Conservation (phyloP, 345 rosid species). For the Moricandia moricandioides region DNA sequence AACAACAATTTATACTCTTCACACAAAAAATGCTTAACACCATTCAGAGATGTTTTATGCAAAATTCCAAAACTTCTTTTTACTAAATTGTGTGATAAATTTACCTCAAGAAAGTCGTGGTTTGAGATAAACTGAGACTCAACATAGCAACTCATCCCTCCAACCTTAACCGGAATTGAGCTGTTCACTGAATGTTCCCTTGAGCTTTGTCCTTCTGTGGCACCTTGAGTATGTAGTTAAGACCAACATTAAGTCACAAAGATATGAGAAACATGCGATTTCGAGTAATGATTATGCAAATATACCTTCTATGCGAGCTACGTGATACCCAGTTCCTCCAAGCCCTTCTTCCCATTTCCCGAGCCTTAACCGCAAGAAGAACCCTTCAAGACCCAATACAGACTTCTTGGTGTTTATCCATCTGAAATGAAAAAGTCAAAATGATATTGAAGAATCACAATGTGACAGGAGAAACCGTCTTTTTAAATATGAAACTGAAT, state of each 20-base stretch:
- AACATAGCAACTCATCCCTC: constrained; percentile 57
- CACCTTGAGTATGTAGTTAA: neutral
- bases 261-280: neutral
- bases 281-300: neutral
- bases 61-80: neutral
- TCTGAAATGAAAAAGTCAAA: constrained; percentile 37
- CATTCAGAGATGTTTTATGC: neutral
- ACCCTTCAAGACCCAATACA: constrained; percentile 58
- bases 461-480: neutral
- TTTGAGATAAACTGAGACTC: constrained; percentile 79
- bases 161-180: constrained; percentile 50
- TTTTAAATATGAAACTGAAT: neutral
- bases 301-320: constrained; percentile 76
- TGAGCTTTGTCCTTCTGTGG: constrained; percentile 28
- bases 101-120: constrained; percentile 77
- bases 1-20: neutral
- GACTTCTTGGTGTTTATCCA: constrained; percentile 56
- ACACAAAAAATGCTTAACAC: neutral
- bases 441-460: neutral
- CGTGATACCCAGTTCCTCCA: constrained; percentile 69
- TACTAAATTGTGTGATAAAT: too few species aligned
- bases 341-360: constrained; percentile 73
- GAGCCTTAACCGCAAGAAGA: constrained; percentile 72
- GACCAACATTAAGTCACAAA: neutral
- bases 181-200: constrained; percentile 21